Evolutionary conservation across 2,329 filamentous ascomycete species (phyloP).

Genomic region (Aureobasidium subglaciale): DNA sequence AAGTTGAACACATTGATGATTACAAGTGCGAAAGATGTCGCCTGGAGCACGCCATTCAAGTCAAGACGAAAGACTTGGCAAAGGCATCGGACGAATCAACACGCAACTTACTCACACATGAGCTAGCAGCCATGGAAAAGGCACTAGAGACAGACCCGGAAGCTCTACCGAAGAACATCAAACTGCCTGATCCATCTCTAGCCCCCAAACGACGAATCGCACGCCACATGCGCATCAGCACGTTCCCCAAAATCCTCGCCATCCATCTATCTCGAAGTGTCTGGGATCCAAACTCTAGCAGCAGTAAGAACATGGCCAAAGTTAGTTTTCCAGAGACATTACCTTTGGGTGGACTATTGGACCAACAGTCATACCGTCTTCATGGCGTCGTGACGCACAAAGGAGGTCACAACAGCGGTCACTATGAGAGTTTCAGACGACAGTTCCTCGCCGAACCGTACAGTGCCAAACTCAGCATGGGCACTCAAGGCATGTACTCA

Average conservation of each 20-base stretch:
- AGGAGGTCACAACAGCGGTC: constrained; percentile 89
- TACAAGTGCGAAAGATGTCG: constrained; percentile 93
- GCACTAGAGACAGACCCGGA: constrained; percentile 80
- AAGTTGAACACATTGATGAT: constrained; percentile 92
- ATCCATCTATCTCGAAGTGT: constrained; percentile 92
- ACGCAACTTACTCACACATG: constrained; percentile 46
- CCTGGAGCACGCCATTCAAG: constrained; percentile 67
- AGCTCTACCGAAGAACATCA: constrained; percentile 61
- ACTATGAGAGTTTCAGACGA: constrained; percentile 92
- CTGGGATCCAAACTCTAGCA: constrained; percentile 65
- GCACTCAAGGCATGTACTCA: constrained; percentile 66
- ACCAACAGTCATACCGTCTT: constrained; percentile 74
- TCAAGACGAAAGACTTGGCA: constrained; percentile 44
- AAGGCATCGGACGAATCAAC: constrained; percentile 18
- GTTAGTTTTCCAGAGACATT: constrained; percentile 86
- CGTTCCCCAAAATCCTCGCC: constrained; percentile 82
- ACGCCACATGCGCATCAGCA: constrained; percentile 77
- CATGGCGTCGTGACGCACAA: constrained; percentile 88
- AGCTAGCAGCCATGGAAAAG: constrained; percentile 58
- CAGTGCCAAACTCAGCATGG: constrained; percentile 74
- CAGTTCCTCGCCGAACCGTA: constrained; percentile 75
- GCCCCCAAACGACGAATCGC: constrained; percentile 80
- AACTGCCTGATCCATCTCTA: constrained; percentile 64
- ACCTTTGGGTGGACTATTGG: constrained; percentile 69
- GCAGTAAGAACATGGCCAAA: constrained; percentile 90